Percentiles rank a stretch among this genome's conserved stretches.
Conservation (phyloP, 768 basidiomycete genomes). For the Russula vinacea region DNA sequence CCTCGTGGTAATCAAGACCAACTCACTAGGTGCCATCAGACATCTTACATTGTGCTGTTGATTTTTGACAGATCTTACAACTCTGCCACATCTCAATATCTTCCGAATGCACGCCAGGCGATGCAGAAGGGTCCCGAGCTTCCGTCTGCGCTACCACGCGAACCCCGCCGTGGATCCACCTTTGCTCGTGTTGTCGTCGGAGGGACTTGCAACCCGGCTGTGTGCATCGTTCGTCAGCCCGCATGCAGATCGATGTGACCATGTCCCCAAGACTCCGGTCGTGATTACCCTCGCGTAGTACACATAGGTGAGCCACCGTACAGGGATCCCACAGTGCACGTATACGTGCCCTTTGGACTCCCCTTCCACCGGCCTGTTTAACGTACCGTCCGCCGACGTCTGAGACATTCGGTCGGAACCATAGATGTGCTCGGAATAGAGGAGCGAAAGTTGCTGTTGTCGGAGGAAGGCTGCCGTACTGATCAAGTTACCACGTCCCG, state of each 20-base stretch:
- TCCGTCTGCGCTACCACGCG: constrained; percentile 14
- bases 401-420: constrained; percentile 11
- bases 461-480: constrained; percentile 53
- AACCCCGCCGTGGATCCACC: constrained; percentile 26
- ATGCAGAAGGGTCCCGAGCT: constrained; percentile 1
- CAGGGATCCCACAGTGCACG: constrained; percentile 45
- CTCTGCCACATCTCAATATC: constrained; percentile 47
- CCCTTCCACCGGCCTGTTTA: constrained; percentile 19
- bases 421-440: constrained; percentile 45
- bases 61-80: constrained; percentile 48
- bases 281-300: constrained; percentile 33
- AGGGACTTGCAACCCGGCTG: constrained; percentile 36
- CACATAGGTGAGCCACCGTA: constrained; percentile 47
- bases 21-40: constrained; percentile 54
- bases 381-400: constrained; percentile 4
- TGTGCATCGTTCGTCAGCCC: constrained; percentile 40
- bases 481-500: constrained; percentile 42
- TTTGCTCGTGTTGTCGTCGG: constrained; percentile 24
- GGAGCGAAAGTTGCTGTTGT: constrained; percentile 54
- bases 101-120: constrained; percentile 23
- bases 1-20: constrained; percentile 43
- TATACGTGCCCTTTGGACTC: constrained; percentile 20
- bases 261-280: constrained; percentile 45
- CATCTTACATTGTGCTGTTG: constrained; percentile 40
- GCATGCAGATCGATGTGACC: constrained; percentile 38